Evolutionary conservation across 2,329 filamentous ascomycete genomes (phyloP).

Genomic region (Myriosclerotinia duriaeana): DNA sequence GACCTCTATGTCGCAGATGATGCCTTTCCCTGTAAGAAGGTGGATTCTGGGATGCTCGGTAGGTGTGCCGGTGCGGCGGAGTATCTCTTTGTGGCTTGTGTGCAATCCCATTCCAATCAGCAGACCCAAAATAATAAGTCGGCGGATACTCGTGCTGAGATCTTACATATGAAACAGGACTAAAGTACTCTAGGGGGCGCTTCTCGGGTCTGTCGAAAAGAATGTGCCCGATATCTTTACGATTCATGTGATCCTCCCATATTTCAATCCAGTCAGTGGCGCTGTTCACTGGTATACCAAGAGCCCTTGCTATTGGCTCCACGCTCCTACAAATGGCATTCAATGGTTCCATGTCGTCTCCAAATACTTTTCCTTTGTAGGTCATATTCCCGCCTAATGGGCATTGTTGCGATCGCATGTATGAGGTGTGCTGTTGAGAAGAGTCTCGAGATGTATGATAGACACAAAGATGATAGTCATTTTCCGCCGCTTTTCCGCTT

Average conservation of each 20-base stretch:
- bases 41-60: not conserved
- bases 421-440: not conserved
- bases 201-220: constrained; percentile 16
- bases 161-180: not conserved
- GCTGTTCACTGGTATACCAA: not conserved
- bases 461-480: constrained; percentile 4
- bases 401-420: not conserved
- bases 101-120: not conserved
- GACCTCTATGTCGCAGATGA: too few species aligned
- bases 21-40: not conserved
- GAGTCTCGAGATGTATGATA: not conserved
- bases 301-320: not conserved
- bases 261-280: constrained; percentile 8
- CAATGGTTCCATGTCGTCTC: not conserved
- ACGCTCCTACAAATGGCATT: constrained; percentile 5
- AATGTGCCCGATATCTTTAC: constrained; percentile 8
- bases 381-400: not conserved
- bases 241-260: constrained; percentile 12
- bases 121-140: not conserved
- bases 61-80: not conserved
- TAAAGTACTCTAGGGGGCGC: not conserved
- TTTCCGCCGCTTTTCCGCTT: not conserved
- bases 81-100: not conserved
- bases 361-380: constrained; percentile 19
- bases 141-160: not conserved